Evolutionary conservation across 75 land plant genomes (phyloP).

Genomic region (Cunninghamia lanceolata): DNA sequence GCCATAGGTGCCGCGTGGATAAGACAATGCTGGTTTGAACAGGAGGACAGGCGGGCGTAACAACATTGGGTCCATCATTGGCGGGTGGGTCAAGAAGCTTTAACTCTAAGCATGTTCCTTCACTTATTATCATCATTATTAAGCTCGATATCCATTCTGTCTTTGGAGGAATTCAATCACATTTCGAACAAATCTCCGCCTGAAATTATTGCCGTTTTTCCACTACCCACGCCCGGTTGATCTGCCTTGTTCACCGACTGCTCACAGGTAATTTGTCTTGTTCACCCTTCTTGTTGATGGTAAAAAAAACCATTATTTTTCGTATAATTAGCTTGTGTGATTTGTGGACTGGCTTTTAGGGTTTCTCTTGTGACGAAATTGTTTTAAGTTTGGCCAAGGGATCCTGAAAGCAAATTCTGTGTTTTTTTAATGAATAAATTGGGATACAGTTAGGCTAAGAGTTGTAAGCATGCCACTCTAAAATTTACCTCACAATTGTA

Average conservation of each 20-base stretch:
- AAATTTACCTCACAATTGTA: not conserved
- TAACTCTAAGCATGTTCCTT: not conserved
- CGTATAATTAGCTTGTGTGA: not conserved
- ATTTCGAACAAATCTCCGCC: not conserved
- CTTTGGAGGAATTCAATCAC: not conserved
- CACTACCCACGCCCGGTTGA: not conserved
- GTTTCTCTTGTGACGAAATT: not conserved
- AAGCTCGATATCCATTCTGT: too few species aligned
- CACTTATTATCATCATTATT: not conserved
- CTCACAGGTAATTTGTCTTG: not conserved
- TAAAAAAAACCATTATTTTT: not conserved
- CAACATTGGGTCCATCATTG: too few species aligned
- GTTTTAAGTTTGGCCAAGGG: not conserved
- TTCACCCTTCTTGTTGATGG: not conserved
- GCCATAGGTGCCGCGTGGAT: not conserved
- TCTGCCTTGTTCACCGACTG: not conserved
- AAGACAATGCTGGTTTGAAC: not conserved
- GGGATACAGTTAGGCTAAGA: too few species aligned
- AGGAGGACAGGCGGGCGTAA: not conserved
- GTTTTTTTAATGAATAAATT: too few species aligned
- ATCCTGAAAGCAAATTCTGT: not conserved
- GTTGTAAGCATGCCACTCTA: not conserved
- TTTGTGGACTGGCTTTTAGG: not conserved
- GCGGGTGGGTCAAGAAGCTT: not conserved
- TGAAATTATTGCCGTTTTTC: not conserved